phyloP scores from a whole-genome alignment of 2,329 filamentous ascomycete species.

The Orbilia javanica region DNA sequence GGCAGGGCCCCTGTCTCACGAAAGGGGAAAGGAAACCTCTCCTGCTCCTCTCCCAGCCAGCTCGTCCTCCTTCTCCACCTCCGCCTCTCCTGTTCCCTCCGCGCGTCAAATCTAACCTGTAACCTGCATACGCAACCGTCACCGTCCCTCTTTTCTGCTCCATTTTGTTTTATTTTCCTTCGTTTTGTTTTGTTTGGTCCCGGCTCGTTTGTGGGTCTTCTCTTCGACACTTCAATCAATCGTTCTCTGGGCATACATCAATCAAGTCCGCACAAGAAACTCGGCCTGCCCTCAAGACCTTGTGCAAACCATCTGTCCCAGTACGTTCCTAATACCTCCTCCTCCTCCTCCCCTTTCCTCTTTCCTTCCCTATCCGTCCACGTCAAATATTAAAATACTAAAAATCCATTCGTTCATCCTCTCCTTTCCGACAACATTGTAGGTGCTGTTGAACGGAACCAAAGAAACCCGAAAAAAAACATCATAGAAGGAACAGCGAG shows the following conservation, averaged over 20 bases:
- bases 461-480: too few species aligned
- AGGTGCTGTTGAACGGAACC: constrained; percentile 4
- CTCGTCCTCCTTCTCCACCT: background rate
- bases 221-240: too few species aligned
- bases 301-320: background rate
- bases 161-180: background rate
- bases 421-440: constrained; percentile 1
- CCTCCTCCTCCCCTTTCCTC: background rate
- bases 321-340: background rate
- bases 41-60: too few species aligned
- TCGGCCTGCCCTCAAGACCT: too few species aligned
- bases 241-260: background rate
- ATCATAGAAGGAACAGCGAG: background rate
- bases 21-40: constrained; percentile 34
- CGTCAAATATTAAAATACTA: background rate
- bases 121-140: background rate
- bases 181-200: background rate
- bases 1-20: constrained; percentile 54
- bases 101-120: constrained; percentile 22
- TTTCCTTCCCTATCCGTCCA: background rate
- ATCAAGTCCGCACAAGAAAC: background rate
- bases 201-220: background rate
- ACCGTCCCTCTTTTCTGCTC: background rate
- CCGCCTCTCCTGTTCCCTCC: background rate
- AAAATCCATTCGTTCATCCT: background rate